Base-by-base conservation (phyloP, 164 flowering plant genomes). In the Taxillus chinensis region DNA sequence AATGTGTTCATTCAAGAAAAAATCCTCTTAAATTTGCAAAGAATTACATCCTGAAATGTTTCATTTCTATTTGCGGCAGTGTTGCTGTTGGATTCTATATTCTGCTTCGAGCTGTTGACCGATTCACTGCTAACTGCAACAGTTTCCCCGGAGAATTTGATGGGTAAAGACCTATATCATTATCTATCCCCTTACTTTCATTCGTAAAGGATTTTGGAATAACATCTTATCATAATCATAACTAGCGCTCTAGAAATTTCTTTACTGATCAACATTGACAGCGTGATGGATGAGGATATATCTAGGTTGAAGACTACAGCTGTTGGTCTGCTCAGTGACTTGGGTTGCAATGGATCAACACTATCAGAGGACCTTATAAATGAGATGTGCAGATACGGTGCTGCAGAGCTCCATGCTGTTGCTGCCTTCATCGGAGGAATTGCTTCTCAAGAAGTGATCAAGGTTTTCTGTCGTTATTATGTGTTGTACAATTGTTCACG, bases 301-400 rank as follows among this genome's bases (percentile, higher is more conserved):
- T 90, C 97, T 56, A 78, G 97, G 55, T 73, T 93, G 79, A 93
- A 93, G 79, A 82, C 86, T 17, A 79, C 80, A 64, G 89, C 95
- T 53, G 75, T 88, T 49, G 70, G 80, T 59, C 69, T 93, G 39
- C 80, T 88, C 8, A 71, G 53, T 66, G 98, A 93, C 73, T 64
- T 90, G 65, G 98, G 98, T 60, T 86, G 89, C 85, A 89, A 83
- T 64, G 87, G 95, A 16, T 70, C 82, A 41, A 74, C 80, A 70
- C 71, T 90, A 67, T 70, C 89, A 3, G 97, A 93, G 73, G 99
- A 90, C 74, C 88, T 93, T 60, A 86, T 89, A 57, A 85, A 77
- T 65, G 97, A 93, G 73, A 90, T 93, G 86, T 84, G 89, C 68
- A 80, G 99, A 66, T 93, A 74, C 70, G 99, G 97, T 71, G 97